A percentile compares a stretch with the other conserved stretches of the same genome.
phyloP scores from a whole-genome alignment of 2,329 filamentous ascomycete species.

The Xylaria sp. region DNA sequence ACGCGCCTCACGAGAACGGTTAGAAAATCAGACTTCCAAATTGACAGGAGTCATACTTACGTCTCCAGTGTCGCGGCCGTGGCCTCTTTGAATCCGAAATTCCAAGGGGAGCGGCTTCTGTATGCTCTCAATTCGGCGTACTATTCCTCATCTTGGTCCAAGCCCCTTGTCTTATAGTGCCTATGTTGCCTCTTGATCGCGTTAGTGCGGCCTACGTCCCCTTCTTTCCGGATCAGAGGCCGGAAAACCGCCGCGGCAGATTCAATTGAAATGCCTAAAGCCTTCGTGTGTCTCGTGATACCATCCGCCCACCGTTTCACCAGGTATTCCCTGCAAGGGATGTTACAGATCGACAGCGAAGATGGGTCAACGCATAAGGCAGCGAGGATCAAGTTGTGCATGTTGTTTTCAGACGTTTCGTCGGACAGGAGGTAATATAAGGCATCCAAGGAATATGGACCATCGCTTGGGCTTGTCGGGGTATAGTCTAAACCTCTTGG shows the following conservation, averaged over 20 bases:
- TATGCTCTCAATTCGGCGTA: background rate
- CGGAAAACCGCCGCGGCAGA: constrained; percentile 2
- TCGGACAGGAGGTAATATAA: constrained; percentile 20
- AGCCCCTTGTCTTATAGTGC: background rate
- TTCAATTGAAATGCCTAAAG: constrained; percentile 15
- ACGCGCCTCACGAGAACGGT: too few species aligned
- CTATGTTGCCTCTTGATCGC: background rate
- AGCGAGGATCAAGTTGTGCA: constrained; percentile 26
- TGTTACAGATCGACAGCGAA: background rate
- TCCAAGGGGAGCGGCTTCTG: background rate
- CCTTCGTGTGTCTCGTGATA: background rate
- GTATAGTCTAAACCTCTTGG: background rate
- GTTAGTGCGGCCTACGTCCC: background rate
- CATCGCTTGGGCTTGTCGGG: background rate
- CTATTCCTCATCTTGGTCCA: background rate
- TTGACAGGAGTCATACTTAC: too few species aligned
- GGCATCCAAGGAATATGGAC: background rate
- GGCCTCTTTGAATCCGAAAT: background rate
- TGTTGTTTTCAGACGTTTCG: background rate
- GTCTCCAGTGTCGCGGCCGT: background rate
- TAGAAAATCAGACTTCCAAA: too few species aligned
- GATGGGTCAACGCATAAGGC: background rate
- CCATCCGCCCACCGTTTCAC: background rate
- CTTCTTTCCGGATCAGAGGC: background rate
- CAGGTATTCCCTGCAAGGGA: background rate